Evolutionary conservation across 768 basidiomycete species (phyloP).

Genomic region (Boletus rufocinnamomeus): DNA sequence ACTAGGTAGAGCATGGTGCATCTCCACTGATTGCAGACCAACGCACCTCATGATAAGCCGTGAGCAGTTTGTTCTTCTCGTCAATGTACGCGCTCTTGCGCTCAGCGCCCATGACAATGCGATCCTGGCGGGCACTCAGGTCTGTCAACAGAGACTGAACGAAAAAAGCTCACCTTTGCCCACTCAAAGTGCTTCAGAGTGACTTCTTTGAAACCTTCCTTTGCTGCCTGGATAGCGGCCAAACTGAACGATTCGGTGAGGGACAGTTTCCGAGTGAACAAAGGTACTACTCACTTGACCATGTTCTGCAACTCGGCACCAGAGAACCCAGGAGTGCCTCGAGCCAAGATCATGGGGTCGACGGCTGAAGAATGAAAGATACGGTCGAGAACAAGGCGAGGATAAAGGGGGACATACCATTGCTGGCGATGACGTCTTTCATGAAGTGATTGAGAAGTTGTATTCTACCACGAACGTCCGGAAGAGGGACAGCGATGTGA

Average conservation of each 20-base stretch:
- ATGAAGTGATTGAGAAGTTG: constrained; percentile 94
- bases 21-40: neutral
- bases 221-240: constrained; percentile 94
- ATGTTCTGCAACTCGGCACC: constrained; percentile 97
- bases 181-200: constrained; percentile 89
- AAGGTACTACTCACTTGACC: constrained; percentile 71
- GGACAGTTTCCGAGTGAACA: neutral
- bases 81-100: constrained; percentile 88
- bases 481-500: constrained; percentile 87
- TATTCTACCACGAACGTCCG: constrained; percentile 93
- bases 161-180: constrained; percentile 72
- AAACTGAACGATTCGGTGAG: constrained; percentile 44
- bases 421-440: constrained; percentile 67
- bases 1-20: constrained; percentile 13
- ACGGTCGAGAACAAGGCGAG: neutral
- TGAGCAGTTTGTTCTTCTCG: constrained; percentile 81
- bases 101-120: constrained; percentile 97
- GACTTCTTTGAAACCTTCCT: constrained; percentile 76
- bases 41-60: constrained; percentile 92
- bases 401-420: constrained; percentile 42
- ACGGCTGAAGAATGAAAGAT: constrained; percentile 50
- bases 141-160: neutral
- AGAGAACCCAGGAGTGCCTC: constrained; percentile 94
- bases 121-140: constrained; percentile 54
- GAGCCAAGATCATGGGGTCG: constrained; percentile 84